Base-by-base conservation (phyloP, 805 yeast species). In the Zygosaccharomyces rouxii region DNA sequence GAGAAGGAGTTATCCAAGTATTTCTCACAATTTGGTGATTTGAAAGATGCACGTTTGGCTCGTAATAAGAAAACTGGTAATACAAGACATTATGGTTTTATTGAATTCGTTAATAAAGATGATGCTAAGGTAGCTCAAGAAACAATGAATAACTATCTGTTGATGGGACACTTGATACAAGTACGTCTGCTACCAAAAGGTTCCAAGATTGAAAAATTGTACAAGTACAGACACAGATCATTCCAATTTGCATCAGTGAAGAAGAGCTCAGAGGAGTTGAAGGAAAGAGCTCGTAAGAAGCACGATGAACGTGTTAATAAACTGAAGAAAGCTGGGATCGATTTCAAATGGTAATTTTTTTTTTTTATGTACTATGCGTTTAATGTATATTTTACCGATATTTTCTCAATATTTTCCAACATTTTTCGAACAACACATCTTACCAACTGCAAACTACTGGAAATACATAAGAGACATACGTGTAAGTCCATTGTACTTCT, bases 61-160 rank as follows among this genome's bases (percentile, higher is more conserved):
- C 80, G 97, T 64, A 92, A 87, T 72, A 89, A 86, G 68, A 85
- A 84, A 62, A 84, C 95, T 5, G 98, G 98, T 40, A 81, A 83
- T 47, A 83, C 96, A 13, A 90, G 89, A 71, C 97, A 89, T 66
- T 92, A 82, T 67, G 98, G 89, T 5, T 92, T 88, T 67, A 72
- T 94, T 40, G 97, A 94, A 69, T 94, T 92, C 62, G 78, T 76
- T 37, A 75, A 80, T 47, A 63, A 67, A 33, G 87, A 83, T 42
- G 95, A 86, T 48, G 97, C 98, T 39, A 77, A 81, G 57, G 75
- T 89, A 52, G 99, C 97, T 3, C 86, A 86, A 52, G 98, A 94
- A 56, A 83, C 97, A 40, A 94, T 94, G 99, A 84, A 94, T 70
- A 94, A 94, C 70, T 94, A 94, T 62, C 76, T 94, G 53, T 65